phyloP scores from a whole-genome alignment of 164 flowering plant species.

The Magnolia changhungtana region DNA sequence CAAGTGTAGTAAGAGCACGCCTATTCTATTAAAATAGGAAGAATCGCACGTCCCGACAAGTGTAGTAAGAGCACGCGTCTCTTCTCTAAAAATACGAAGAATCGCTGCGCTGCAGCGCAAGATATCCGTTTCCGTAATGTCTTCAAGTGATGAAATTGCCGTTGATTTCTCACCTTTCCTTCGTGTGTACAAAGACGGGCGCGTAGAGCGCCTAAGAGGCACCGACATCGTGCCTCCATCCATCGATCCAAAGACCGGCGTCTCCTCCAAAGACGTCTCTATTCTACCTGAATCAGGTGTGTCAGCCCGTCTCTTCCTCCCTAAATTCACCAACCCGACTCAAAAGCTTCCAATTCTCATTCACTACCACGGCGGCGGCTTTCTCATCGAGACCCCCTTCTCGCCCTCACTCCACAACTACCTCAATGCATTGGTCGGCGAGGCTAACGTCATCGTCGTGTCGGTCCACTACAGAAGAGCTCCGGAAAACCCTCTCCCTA shows the following conservation, averaged over 20 bases:
- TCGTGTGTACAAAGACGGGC: conserved; percentile 26
- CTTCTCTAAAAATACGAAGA: no score
- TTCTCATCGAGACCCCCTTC: conserved; percentile 42
- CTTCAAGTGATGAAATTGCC: background rate
- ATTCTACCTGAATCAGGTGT: conserved; percentile 8
- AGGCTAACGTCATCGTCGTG: conserved; percentile 29
- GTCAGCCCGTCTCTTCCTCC: conserved; percentile 24
- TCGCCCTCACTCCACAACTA: conserved; percentile 24
- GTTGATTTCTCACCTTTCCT: conserved; percentile 12
- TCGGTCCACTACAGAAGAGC: conserved; percentile 58
- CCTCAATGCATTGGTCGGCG: conserved; percentile 26
- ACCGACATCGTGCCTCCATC: conserved; percentile 16
- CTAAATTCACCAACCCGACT: background rate
- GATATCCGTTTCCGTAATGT: background rate
- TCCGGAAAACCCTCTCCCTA: conserved; percentile 42
- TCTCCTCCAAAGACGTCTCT: conserved; percentile 24
- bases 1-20: no score
- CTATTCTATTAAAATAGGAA: no score
- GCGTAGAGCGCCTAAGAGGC: conserved; percentile 20
- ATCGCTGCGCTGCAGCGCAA: no score
- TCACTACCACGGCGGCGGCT: conserved; percentile 61
- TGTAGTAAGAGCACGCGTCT: no score
- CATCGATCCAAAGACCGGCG: conserved; percentile 18
- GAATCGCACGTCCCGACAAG: no score
- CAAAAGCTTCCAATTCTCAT: conserved; percentile 41